Conservation (phyloP, 2,329 filamentous ascomycete species). For the Colletotrichum filicis region DNA sequence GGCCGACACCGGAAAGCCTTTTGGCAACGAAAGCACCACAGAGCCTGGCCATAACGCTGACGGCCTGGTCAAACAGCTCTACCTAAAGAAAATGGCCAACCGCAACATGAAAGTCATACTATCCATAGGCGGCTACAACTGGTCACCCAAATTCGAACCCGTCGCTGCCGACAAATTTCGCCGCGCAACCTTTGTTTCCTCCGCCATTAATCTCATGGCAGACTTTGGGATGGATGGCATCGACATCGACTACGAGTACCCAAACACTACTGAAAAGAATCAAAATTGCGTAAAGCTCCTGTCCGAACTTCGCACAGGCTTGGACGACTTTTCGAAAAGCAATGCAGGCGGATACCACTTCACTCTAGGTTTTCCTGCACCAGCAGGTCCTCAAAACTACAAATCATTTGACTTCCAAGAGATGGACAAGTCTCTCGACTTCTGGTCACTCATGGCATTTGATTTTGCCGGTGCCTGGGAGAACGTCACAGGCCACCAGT, state of each 20-base stretch:
- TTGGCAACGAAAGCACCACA: constrained; percentile 6
- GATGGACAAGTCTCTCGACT: constrained; percentile 67
- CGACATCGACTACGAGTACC: constrained; percentile 55
- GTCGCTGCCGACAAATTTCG: constrained; percentile 71
- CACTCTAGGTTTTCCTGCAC: constrained; percentile 59
- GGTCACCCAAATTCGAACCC: constrained; percentile 78
- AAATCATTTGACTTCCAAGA: constrained; percentile 58
- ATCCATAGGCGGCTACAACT: constrained; percentile 88
- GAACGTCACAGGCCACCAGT: constrained; percentile 69
- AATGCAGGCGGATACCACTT: constrained; percentile 58
- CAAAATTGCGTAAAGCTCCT: constrained; percentile 54
- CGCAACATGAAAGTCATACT: constrained; percentile 82
- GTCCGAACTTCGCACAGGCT: constrained; percentile 51
- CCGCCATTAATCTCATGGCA: constrained; percentile 75
- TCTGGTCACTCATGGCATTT: constrained; percentile 74
- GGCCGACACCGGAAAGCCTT: constrained; percentile 44
- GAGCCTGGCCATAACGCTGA: constrained; percentile 75
- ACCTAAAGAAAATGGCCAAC: constrained; percentile 80
- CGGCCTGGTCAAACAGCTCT: constrained; percentile 84
- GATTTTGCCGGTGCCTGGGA: constrained; percentile 79
- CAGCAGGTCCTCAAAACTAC: constrained; percentile 61
- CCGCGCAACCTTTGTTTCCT: constrained; percentile 74
- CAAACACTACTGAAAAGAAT: constrained; percentile 48
- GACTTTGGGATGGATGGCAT: constrained; percentile 73
- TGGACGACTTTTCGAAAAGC: constrained; percentile 53